These are phyloP conservation scores for Nicotiana sylvestris DNA, from an alignment of 257 asterid genomes.

Conservation along the genomic window DNA sequence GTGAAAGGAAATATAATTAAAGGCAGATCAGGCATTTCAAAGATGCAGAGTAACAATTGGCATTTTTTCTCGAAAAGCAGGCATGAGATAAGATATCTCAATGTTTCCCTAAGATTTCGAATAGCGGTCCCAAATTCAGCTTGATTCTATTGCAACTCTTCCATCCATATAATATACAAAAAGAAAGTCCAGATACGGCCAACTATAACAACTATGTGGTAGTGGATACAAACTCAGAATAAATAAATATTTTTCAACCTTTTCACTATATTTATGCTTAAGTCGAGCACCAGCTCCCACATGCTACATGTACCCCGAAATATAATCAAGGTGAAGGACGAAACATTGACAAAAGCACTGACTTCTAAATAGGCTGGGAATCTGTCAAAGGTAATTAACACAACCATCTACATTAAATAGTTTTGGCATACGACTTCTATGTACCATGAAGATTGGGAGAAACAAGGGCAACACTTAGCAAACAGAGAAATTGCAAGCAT, in stretches of 20 bases:
- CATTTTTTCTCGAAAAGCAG: no score
- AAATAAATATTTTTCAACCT: background rate
- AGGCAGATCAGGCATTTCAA: background rate
- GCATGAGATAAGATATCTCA: no score
- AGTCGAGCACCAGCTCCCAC: background rate
- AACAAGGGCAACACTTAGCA: background rate
- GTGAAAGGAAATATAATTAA: background rate
- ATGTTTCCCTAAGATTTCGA: no score
- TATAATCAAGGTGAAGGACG: background rate
- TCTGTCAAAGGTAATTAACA: background rate
- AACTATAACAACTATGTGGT: background rate
- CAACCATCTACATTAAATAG: background rate
- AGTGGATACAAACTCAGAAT: background rate
- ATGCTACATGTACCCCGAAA: background rate
- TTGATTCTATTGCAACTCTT: no score
- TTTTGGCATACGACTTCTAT: background rate
- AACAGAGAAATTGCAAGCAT: background rate
- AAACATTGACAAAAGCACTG: background rate
- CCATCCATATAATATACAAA: no score
- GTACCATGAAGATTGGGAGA: background rate
- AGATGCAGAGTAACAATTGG: background rate
- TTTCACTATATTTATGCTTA: background rate
- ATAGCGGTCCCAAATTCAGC: no score
- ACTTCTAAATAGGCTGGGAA: background rate
- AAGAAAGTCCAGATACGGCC: no score